Conservation (phyloP, 805 yeast species). For the Candida sanyiensis region DNA sequence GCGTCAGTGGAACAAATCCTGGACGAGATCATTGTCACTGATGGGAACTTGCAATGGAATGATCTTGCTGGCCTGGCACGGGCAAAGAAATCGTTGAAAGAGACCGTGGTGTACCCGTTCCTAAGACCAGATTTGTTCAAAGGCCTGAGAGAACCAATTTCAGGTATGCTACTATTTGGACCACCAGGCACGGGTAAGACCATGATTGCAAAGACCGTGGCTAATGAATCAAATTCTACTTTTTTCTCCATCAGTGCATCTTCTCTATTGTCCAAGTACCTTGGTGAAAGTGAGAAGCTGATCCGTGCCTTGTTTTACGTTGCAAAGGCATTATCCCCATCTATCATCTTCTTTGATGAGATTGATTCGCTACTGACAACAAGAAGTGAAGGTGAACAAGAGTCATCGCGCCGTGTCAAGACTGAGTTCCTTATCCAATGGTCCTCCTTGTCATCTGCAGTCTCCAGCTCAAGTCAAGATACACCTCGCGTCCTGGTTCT, state of each 20-base stretch:
- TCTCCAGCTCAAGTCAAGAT: conserved; percentile 47
- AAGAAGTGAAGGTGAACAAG: conserved; percentile 69
- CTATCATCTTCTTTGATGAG: conserved; percentile 93
- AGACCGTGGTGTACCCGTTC: conserved; percentile 94
- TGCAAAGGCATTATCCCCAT: conserved; percentile 82
- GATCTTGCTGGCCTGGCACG: conserved; percentile 88
- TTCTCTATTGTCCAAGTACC: conserved; percentile 75
- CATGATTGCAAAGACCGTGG: conserved; percentile 95
- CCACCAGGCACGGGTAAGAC: conserved; percentile 99
- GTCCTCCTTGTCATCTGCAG: conserved; percentile 86
- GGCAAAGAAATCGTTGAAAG: conserved; percentile 87
- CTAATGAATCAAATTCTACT: conserved; percentile 89
- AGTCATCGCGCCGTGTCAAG: conserved; percentile 82
- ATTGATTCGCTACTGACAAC: conserved; percentile 86
- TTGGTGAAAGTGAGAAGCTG: conserved; percentile 92
- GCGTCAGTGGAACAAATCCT: conserved; percentile 76
- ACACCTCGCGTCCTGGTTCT: conserved; percentile 74
- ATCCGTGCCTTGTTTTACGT: conserved; percentile 82
- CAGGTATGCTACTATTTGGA: conserved; percentile 95
- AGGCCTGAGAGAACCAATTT: conserved; percentile 88
- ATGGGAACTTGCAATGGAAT: conserved; percentile 91
- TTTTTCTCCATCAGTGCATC: conserved; percentile 91
- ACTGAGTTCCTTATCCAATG: conserved; percentile 93
- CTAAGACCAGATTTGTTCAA: conserved; percentile 86
- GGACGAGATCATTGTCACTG: conserved; percentile 81